Evolutionary conservation across 176 grass and related monocot genomes (phyloP).

Genomic region (maize (Zea mays)): Zm-B73-REFERENCE-NAM-5.0 NC_050103.1:63623001-63623500

Average conservation of each 20-base stretch:
- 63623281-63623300: background rate
- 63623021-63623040: constrained; percentile 6
- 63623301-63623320: background rate
- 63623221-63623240: background rate
- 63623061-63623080: constrained; percentile 3
- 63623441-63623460: background rate
- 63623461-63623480: background rate
- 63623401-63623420: constrained; percentile 11
- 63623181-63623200: background rate
- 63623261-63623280: background rate
- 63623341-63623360: background rate
- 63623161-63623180: constrained; percentile 9
- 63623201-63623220: background rate
- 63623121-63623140: background rate
- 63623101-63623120: background rate
- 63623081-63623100: background rate
- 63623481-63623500: background rate
- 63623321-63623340: background rate
- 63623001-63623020: background rate
- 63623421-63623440: constrained; percentile 4
- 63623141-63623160: too few species aligned
- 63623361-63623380: constrained; percentile 1
- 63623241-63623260: background rate
- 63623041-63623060: background rate
- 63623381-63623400: background rate